phyloP scores from a whole-genome alignment of 1,284 basidiomycete species.

The Cryptococcus sp. region DNA sequence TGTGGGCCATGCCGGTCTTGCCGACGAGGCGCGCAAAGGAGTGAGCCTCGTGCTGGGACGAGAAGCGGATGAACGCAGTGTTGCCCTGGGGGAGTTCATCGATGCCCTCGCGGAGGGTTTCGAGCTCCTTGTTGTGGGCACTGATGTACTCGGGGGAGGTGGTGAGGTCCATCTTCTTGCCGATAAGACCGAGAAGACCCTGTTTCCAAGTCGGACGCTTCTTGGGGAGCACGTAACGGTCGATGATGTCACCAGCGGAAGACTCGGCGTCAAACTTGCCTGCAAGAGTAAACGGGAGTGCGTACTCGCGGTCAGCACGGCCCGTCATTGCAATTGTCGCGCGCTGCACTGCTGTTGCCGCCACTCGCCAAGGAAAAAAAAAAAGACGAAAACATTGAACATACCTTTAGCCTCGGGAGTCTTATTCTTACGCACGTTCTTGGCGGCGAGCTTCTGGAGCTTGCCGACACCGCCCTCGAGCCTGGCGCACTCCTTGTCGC shows the following conservation, averaged over 20 bases:
- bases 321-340: background rate
- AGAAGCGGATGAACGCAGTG: constrained; percentile 84
- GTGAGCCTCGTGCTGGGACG: constrained; percentile 61
- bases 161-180: constrained; percentile 56
- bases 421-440: constrained; percentile 54
- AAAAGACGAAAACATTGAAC: constrained; percentile 14
- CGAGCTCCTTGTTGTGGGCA: constrained; percentile 53
- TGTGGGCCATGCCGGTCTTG: constrained; percentile 48
- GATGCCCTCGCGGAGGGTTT: constrained; percentile 57
- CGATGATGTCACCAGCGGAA: constrained; percentile 58
- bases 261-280: constrained; percentile 50
- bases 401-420: constrained; percentile 49
- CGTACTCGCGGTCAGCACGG: background rate
- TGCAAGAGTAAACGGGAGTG: constrained; percentile 15
- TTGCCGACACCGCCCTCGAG: constrained; percentile 81
- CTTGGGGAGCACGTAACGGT: constrained; percentile 49
- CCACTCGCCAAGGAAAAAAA: background rate
- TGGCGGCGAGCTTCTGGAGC: constrained; percentile 69
- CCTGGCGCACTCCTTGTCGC: constrained; percentile 67
- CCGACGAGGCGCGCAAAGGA: constrained; percentile 60
- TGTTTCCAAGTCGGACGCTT: constrained; percentile 60
- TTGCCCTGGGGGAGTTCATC: constrained; percentile 49
- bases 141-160: constrained; percentile 55
- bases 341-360: too few relatives aligned
- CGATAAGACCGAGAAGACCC: constrained; percentile 54